Base-by-base conservation (phyloP, 805 yeast species). In the Pichia californica region DNA sequence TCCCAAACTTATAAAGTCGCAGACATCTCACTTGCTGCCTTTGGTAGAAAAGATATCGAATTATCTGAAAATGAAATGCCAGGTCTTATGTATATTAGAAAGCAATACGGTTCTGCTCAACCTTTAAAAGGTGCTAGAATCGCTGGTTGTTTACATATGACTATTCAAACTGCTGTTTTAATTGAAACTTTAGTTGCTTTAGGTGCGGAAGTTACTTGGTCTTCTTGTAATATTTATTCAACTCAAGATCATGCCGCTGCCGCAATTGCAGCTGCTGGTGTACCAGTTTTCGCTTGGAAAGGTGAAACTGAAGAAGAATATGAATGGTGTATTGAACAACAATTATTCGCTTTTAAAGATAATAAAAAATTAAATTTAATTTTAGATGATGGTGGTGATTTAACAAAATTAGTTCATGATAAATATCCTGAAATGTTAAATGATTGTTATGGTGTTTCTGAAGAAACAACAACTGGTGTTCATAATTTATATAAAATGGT, bases 161-260 rank as follows among this genome's bases (percentile, higher is more conserved):
- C 99, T 70, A 85, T 93, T 64, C 99, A 91, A 77, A 93, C 99
- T 62, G 99, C 98, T 58, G 98, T 91, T 55, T 79, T 91, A 71
- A 93, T 93, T 63, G 99, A 91, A 80, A 91, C 99, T 58, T 79
- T 93, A 63, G 86, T 79, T 62, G 96, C 95, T 54, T 80, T 91
- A 60, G 99, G 99, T 76, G 99, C 99, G 53, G 99, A 91, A 78
- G 98, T 91, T 52, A 93, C 99, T 64, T 91, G 99, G 99, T 80
- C 96, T 53, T 88, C 96, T 39, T 91, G 99, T 81, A 91, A 91
- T 95, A 91, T 91, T 63, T 91, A 87, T 83, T 89, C 98, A 59
- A 91, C 99, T 56, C 99, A 91, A 77, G 99, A 91, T 74, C 98
- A 91, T 70, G 98, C 98, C 59, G 98, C 99, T 62, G 97, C 99